Evolutionary conservation across 2,329 filamentous ascomycete genomes (phyloP).

Genomic region (Talaromyces albobiverticillius): DNA sequence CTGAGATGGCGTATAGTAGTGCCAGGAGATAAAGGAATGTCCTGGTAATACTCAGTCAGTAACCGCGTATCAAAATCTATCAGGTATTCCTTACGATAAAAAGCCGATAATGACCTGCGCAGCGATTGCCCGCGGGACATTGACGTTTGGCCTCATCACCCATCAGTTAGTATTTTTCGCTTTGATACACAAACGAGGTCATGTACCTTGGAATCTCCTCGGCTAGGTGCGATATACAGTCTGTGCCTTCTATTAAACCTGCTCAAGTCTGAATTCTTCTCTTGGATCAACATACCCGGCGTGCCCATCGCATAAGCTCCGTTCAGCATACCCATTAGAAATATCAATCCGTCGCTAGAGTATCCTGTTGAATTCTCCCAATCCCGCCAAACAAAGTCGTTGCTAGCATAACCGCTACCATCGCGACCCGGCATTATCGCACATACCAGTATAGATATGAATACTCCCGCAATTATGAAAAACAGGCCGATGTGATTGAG

Average conservation of each 20-base stretch:
- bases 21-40: conserved; percentile 2
- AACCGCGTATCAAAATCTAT: neutral
- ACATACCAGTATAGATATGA: conserved; percentile 48
- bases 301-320: conserved; percentile 3
- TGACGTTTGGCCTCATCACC: conserved; percentile 1
- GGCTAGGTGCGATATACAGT: conserved; percentile 48
- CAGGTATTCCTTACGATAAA: neutral
- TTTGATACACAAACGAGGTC: neutral
- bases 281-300: neutral
- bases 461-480: conserved; percentile 47
- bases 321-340: conserved; percentile 4
- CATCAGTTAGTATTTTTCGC: neutral
- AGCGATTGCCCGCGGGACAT: conserved; percentile 24
- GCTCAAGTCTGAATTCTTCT: neutral
- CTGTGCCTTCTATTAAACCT: neutral
- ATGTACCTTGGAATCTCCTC: conserved; percentile 35
- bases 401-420: neutral
- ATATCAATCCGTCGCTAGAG: neutral
- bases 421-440: conserved; percentile 37
- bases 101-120: conserved; percentile 44
- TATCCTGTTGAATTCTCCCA: conserved; percentile 30
- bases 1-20: conserved; percentile 1
- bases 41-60: neutral
- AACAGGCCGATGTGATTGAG: conserved; percentile 47
- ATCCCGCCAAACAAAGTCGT: conserved; percentile 38